Conservation (phyloP, 495 filamentous ascomycete genomes). For the Neurospora africana region DNA sequence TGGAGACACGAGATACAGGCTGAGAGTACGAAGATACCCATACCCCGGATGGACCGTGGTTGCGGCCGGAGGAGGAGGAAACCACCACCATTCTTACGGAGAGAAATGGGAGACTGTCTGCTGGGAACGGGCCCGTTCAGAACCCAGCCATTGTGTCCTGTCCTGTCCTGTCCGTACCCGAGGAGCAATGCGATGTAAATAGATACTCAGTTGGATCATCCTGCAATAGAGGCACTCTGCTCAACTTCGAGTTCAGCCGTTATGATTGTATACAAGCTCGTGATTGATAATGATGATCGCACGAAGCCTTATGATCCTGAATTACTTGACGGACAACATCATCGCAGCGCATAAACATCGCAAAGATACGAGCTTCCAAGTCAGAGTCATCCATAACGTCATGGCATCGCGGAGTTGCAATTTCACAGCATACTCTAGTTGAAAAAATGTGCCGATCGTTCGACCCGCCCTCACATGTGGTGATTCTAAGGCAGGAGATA, state of each 20-base stretch:
- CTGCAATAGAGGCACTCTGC: neutral
- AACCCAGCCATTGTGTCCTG: neutral
- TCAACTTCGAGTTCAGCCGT: neutral
- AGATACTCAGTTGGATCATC: neutral
- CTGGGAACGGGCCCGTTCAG: neutral
- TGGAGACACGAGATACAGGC: neutral
- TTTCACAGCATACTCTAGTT: neutral
- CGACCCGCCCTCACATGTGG: constrained; percentile 75
- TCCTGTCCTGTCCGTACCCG: neutral
- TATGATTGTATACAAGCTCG: neutral
- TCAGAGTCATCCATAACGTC: neutral
- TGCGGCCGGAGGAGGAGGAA: neutral
- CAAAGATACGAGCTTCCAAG: neutral
- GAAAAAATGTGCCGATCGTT: constrained; percentile 38
- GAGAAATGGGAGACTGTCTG: neutral
- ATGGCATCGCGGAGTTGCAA: neutral
- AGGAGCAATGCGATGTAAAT: neutral
- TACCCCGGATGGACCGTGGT: neutral
- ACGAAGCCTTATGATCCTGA: neutral
- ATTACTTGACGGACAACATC: neutral
- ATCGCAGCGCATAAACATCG: neutral
- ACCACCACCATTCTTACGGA: neutral
- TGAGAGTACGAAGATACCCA: neutral
- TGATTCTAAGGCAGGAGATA: constrained; percentile 93
- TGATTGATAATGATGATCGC: neutral